Evolutionary conservation across 2,329 filamentous ascomycete genomes (phyloP).

Genomic region (Talaromyces marneffei): DNA sequence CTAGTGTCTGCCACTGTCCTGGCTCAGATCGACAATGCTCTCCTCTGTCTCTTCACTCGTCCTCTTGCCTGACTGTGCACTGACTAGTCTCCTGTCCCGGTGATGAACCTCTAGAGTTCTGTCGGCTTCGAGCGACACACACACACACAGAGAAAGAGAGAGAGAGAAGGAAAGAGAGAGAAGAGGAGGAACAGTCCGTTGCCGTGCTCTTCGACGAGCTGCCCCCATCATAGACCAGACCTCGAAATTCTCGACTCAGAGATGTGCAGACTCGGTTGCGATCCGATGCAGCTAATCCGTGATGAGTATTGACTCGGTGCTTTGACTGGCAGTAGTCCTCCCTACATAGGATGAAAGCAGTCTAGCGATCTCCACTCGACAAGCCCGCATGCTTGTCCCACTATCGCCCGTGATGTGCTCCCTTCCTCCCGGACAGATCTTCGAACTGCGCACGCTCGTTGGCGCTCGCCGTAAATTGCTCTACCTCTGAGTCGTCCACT

Average conservation of each 20-base stretch:
- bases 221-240: no score
- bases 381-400: not conserved
- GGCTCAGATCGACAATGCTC: not conserved
- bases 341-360: no score
- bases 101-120: no score
- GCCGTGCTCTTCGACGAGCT: no score
- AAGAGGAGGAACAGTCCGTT: no score
- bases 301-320: not conserved
- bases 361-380: not conserved
- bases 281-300: slow-evolving; percentile 12
- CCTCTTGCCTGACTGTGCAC: not conserved
- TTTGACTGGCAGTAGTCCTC: not conserved
- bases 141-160: no score
- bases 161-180: no score
- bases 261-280: slow-evolving; percentile 13
- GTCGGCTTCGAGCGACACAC: no score
- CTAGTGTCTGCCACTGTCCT: not conserved
- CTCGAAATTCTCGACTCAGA: no score
- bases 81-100: not conserved
- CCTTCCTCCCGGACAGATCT: slow-evolving; percentile 12
- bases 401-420: slow-evolving; percentile 10
- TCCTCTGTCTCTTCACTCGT: not conserved
- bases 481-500: slow-evolving; percentile 11
- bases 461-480: slow-evolving; percentile 14
- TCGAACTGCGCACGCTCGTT: slow-evolving; percentile 10